phyloP scores from a whole-genome alignment of 352 stramenopile species.

The Poterioochromonas sp. region DNA sequence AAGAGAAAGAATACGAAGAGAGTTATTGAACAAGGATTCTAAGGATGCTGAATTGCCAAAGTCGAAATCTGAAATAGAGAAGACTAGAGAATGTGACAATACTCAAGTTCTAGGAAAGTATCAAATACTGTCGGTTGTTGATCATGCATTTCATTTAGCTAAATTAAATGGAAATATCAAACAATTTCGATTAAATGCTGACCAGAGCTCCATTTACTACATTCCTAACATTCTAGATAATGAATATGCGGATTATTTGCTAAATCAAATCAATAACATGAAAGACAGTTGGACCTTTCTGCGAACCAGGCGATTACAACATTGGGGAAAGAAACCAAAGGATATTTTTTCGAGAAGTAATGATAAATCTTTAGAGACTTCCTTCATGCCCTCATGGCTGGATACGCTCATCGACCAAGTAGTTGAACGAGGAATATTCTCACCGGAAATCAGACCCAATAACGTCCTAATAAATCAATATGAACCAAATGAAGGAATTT shows the following conservation, averaged over 20 bases:
- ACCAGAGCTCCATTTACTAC: too few species aligned
- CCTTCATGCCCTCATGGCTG: not conserved
- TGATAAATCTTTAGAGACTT: not conserved
- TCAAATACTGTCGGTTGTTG: too few species aligned
- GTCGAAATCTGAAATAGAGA: too few species aligned
- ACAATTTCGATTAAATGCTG: too few species aligned
- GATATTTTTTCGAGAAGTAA: not conserved
- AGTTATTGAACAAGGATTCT: too few species aligned
- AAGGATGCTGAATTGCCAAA: too few species aligned
- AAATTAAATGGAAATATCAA: too few species aligned
- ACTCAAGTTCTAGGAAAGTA: too few species aligned
- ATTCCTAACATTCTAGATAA: not conserved
- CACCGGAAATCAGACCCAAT: not conserved
- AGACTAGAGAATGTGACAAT: too few species aligned
- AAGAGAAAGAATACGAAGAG: too few species aligned
- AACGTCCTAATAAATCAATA: conserved; percentile 16
- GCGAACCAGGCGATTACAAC: not conserved
- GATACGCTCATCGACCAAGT: not conserved
- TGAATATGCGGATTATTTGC: not conserved
- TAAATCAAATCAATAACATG: not conserved
- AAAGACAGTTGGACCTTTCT: not conserved
- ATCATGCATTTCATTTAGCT: too few species aligned
- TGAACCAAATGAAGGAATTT: not conserved
- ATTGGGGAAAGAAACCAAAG: not conserved
- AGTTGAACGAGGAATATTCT: not conserved